Conservation (phyloP, 2,329 filamentous ascomycete species). For the Tolypocladium tundrense region DNA sequence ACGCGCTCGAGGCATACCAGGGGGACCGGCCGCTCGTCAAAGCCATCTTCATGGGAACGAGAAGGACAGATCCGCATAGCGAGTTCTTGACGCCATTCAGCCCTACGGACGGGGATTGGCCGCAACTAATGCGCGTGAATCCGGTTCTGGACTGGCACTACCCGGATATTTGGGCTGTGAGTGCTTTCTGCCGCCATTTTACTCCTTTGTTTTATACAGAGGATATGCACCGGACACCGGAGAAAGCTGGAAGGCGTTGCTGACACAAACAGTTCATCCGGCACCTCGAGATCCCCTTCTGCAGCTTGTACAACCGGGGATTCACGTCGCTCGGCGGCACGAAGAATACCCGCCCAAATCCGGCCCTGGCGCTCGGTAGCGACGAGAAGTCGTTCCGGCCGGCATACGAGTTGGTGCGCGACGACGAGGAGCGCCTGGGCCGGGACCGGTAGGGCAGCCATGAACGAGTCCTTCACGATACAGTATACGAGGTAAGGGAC, state of each 20-base stretch:
- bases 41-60: slow-evolving; percentile 54
- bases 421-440: slow-evolving; percentile 70
- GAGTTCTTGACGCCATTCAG: slow-evolving; percentile 72
- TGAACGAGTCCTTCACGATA: background rate
- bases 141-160: slow-evolving; percentile 98
- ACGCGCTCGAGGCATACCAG: slow-evolving; percentile 71
- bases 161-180: slow-evolving; percentile 83
- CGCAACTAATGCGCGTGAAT: slow-evolving; percentile 83
- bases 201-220: background rate
- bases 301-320: slow-evolving; percentile 73
- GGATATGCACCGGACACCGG: background rate
- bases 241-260: background rate
- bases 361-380: slow-evolving; percentile 44
- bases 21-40: slow-evolving; percentile 49
- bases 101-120: slow-evolving; percentile 82
- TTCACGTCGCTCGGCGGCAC: slow-evolving; percentile 91
- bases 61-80: slow-evolving; percentile 87
- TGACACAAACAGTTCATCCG: slow-evolving; percentile 57
- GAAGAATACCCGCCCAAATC: slow-evolving; percentile 83
- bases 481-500: background rate
- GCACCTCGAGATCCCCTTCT: slow-evolving; percentile 72
- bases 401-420: slow-evolving; percentile 64
- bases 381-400: slow-evolving; percentile 46
- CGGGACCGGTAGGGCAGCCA: slow-evolving; percentile 39
- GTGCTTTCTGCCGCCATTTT: slow-evolving; percentile 20